A percentile compares a stretch with the other conserved stretches of the same genome.
Evolutionary conservation across 108 stramenopile genomes (phyloP).

Genomic region (Aurantiochytrium sp.): DNA sequence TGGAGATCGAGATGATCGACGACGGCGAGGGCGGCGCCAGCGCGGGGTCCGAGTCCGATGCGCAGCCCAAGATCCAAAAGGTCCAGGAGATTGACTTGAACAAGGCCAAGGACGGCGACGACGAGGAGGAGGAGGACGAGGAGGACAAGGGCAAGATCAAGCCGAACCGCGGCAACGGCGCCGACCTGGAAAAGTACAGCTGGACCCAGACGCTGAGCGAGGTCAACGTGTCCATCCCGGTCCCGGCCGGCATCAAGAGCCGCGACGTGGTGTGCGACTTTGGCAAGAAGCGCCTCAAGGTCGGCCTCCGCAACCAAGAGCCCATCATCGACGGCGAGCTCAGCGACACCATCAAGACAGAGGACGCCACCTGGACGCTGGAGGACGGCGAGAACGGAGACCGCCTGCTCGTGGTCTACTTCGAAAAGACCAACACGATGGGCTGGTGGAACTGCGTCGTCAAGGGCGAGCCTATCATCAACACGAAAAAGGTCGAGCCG

Average conservation of each 20-base stretch:
- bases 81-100: slow-evolving; percentile 66
- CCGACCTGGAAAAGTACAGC: slow-evolving; percentile 75
- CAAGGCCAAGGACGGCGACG: slow-evolving; percentile 27
- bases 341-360: slow-evolving; percentile 78
- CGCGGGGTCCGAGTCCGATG: too few relatives aligned
- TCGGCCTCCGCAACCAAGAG: slow-evolving; percentile 62
- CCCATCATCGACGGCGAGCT: slow-evolving; percentile 76
- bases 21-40: background rate
- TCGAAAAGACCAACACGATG: slow-evolving; percentile 86
- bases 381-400: slow-evolving; percentile 71
- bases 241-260: slow-evolving; percentile 79
- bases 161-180: slow-evolving; percentile 91
- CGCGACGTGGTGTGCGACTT: slow-evolving; percentile 79
- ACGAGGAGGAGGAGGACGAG: slow-evolving; percentile 52
- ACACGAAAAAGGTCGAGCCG: slow-evolving; percentile 91
- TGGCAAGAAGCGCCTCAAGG: slow-evolving; percentile 68
- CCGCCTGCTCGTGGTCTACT: slow-evolving; percentile 57
- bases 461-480: slow-evolving; percentile 81
- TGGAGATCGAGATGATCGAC: slow-evolving; percentile 45
- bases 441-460: slow-evolving; percentile 97
- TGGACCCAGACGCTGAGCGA: slow-evolving; percentile 97
- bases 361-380: slow-evolving; percentile 99
- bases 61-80: background rate
- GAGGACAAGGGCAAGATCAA: slow-evolving; percentile 60
- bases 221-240: slow-evolving; percentile 72